phyloP scores from a whole-genome alignment of 1,284 basidiomycete species.

The Sanghuangporus sanghuang region DNA sequence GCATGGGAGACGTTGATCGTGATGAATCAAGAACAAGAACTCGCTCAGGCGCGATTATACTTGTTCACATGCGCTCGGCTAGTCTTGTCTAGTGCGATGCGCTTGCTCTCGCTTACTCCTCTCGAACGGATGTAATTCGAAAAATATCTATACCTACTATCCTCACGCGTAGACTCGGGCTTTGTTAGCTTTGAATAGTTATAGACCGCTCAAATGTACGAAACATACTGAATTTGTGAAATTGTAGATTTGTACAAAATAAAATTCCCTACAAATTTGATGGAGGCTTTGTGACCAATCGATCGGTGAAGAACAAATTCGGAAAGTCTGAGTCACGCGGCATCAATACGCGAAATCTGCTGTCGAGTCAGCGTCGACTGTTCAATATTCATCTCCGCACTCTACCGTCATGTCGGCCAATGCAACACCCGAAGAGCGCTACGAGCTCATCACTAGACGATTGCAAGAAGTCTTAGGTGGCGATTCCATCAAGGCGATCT shows the following conservation, averaged over 20 bases:
- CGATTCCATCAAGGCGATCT: slow-evolving; percentile 78
- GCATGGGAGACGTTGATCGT: slow-evolving; percentile 89
- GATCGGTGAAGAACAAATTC: neutral
- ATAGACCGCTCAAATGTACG: neutral
- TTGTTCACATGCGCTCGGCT: slow-evolving; percentile 86
- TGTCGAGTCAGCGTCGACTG: neutral
- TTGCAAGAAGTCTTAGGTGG: slow-evolving; percentile 87
- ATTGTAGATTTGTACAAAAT: neutral
- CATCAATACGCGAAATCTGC: neutral
- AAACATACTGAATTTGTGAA: neutral
- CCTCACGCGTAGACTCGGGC: neutral
- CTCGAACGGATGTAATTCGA: slow-evolving; percentile 80
- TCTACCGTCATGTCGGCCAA: neutral
- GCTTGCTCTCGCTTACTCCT: slow-evolving; percentile 83
- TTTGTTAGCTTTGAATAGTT: neutral
- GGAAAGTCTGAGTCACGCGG: neutral
- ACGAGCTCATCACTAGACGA: slow-evolving; percentile 81
- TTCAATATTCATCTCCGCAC: neutral
- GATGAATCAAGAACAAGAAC: slow-evolving; percentile 75
- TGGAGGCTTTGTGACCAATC: neutral
- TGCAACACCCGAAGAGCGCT: slow-evolving; percentile 51
- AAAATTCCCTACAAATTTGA: neutral
- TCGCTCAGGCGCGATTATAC: slow-evolving; percentile 87
- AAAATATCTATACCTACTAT: neutral
- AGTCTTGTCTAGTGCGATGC: slow-evolving; percentile 84